phyloP scores from a whole-genome alignment of 1,284 basidiomycete species.

The Schizophyllum amplum region DNA sequence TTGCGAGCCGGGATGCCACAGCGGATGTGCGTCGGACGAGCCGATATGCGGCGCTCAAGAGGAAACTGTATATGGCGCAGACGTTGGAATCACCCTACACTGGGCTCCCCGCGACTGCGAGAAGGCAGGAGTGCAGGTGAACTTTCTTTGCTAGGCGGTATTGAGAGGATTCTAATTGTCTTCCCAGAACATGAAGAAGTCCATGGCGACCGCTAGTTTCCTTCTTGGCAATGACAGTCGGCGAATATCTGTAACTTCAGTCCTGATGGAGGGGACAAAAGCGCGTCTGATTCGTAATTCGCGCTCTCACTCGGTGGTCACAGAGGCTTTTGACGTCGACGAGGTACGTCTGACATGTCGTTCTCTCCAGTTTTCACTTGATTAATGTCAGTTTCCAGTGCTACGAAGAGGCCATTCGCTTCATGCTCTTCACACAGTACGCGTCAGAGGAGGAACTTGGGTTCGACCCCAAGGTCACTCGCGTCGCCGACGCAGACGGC shows the following conservation, averaged over 20 bases:
- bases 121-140: too few relatives aligned
- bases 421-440: not conserved
- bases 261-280: not conserved
- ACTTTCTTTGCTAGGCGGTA: too few relatives aligned
- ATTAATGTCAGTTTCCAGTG: not conserved
- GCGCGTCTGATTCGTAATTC: not conserved
- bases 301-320: not conserved
- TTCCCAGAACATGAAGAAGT: not conserved
- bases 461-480: not conserved
- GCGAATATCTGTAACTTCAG: not conserved
- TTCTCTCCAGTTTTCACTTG: not conserved
- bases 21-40: too few relatives aligned
- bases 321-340: not conserved
- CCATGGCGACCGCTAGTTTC: not conserved
- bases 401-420: not conserved
- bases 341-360: not conserved
- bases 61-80: too few relatives aligned
- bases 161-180: too few relatives aligned
- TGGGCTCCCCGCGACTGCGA: not conserved
- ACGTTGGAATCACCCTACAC: not conserved
- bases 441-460: not conserved
- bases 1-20: too few relatives aligned
- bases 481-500: not conserved
- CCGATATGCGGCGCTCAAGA: too few relatives aligned
- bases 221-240: not conserved